Percentiles rank a stretch among this genome's conserved stretches.
These are phyloP conservation scores for Aspergillus affinis DNA, from an alignment of 495 filamentous ascomycete species.

Conservation along the genomic window DNA sequence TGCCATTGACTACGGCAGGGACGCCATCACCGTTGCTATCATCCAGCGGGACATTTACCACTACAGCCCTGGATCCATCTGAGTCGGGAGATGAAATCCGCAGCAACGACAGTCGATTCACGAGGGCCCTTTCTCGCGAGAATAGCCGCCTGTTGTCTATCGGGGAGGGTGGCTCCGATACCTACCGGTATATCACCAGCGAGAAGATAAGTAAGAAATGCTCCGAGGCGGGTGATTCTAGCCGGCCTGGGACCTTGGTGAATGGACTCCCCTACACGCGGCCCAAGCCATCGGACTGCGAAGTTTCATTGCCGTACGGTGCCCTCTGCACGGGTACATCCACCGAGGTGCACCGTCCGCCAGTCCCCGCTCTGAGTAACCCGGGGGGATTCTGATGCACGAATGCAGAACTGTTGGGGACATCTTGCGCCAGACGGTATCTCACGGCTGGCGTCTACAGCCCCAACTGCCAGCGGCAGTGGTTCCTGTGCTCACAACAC, in stretches of 20 bases:
- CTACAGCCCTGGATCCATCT: slow-evolving; percentile 19
- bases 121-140: slow-evolving; percentile 25
- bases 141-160: slow-evolving; percentile 25
- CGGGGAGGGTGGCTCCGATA: slow-evolving; percentile 25
- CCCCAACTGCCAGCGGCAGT: neutral
- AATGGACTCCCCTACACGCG: slow-evolving; percentile 42
- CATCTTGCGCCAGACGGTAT: neutral
- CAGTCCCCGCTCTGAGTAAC: slow-evolving; percentile 30
- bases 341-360: slow-evolving; percentile 25
- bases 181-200: slow-evolving; percentile 39
- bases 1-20: slow-evolving; percentile 28
- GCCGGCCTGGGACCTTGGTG: slow-evolving; percentile 27
- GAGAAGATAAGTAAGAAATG: slow-evolving; percentile 25
- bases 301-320: slow-evolving; percentile 14
- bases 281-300: slow-evolving; percentile 24
- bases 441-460: neutral
- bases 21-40: slow-evolving; percentile 14
- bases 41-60: slow-evolving; percentile 18
- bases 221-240: slow-evolving; percentile 14
- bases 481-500: neutral
- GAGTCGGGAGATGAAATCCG: slow-evolving; percentile 26
- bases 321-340: slow-evolving; percentile 18
- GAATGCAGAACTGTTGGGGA: neutral
- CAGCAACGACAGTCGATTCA: slow-evolving; percentile 12
- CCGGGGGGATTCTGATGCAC: slow-evolving; percentile 20